Conservation (phyloP, 352 stramenopile genomes). For the Phytophthora meadii region DNA sequence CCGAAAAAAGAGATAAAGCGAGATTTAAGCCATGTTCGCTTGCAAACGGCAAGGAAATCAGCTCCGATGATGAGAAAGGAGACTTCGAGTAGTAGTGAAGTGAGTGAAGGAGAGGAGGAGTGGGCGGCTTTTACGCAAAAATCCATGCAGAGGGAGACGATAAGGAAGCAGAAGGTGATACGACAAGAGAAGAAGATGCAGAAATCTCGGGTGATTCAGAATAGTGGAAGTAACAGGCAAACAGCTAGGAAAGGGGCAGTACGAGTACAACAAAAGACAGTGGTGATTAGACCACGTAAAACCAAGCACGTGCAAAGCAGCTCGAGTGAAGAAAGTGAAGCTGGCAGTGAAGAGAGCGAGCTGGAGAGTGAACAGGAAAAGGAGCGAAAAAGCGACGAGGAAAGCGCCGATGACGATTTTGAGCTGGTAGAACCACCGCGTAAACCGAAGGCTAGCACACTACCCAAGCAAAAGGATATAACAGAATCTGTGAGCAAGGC, state of each 20-base stretch:
- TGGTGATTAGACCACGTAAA: constrained; percentile 1
- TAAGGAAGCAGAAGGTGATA: constrained; percentile 15
- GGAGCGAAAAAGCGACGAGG: constrained; percentile 19
- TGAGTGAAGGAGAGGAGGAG: constrained; percentile 24
- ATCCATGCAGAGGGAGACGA: constrained; percentile 13
- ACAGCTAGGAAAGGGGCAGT: constrained; percentile 16
- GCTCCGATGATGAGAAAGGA: background rate
- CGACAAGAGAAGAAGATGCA: background rate
- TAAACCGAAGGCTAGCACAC: constrained; percentile 5
- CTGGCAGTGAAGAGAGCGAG: constrained; percentile 18
- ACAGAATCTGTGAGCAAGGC: constrained; percentile 1
- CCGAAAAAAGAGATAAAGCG: background rate
- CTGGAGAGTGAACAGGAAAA: constrained; percentile 12
- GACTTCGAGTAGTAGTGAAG: constrained; percentile 21
- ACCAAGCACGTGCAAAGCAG: constrained; percentile 7
- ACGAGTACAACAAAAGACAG: background rate
- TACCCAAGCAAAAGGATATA: constrained; percentile 4
- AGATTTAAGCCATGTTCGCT: constrained; percentile 7
- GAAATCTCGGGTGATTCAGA: background rate
- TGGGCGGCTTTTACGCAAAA: constrained; percentile 29
- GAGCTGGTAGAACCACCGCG: background rate
- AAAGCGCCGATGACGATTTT: constrained; percentile 20
- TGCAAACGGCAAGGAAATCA: constrained; percentile 12
- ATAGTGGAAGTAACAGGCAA: background rate
- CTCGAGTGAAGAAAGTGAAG: constrained; percentile 23